These are phyloP conservation scores for Lasiodiplodia sp. DNA, from an alignment of 2,329 filamentous ascomycete genomes.

Conservation along the genomic window DNA sequence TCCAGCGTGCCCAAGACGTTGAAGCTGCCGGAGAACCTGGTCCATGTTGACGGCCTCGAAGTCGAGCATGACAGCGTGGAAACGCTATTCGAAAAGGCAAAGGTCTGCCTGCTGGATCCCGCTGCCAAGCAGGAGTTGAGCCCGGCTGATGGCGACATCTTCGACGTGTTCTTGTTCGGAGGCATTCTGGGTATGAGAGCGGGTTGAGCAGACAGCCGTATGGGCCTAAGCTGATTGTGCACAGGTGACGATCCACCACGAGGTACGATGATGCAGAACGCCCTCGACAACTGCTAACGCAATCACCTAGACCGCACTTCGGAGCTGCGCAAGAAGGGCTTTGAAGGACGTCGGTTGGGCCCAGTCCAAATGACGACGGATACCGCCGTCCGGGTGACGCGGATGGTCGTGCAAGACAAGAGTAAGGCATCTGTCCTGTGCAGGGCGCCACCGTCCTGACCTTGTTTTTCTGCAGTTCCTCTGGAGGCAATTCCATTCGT, in stretches of 20 bases:
- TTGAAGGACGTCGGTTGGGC: slow-evolving; percentile 83
- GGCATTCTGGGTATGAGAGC: slow-evolving; percentile 80
- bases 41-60: slow-evolving; percentile 67
- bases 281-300: slow-evolving; percentile 34
- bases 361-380: slow-evolving; percentile 99
- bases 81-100: slow-evolving; percentile 77
- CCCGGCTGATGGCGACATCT: slow-evolving; percentile 80
- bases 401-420: slow-evolving; percentile 85
- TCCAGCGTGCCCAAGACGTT: slow-evolving; percentile 79
- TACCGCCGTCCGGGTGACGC: slow-evolving; percentile 91
- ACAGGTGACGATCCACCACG: slow-evolving; percentile 90
- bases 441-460: slow-evolving; percentile 18
- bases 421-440: slow-evolving; percentile 59
- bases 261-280: slow-evolving; percentile 63
- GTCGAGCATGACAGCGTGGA: slow-evolving; percentile 83
- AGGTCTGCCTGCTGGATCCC: slow-evolving; percentile 90
- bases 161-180: slow-evolving; percentile 94
- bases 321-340: slow-evolving; percentile 94
- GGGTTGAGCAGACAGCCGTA: slow-evolving; percentile 10
- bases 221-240: slow-evolving; percentile 36
- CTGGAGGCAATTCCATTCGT: slow-evolving; percentile 81
- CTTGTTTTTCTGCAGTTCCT: slow-evolving; percentile 63
- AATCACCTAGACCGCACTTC: slow-evolving; percentile 78
- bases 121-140: slow-evolving; percentile 80
- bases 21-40: slow-evolving; percentile 65